Evolutionary conservation across 139 green algal genomes (phyloP).

Genomic region (Zygnema cylindricum): DNA sequence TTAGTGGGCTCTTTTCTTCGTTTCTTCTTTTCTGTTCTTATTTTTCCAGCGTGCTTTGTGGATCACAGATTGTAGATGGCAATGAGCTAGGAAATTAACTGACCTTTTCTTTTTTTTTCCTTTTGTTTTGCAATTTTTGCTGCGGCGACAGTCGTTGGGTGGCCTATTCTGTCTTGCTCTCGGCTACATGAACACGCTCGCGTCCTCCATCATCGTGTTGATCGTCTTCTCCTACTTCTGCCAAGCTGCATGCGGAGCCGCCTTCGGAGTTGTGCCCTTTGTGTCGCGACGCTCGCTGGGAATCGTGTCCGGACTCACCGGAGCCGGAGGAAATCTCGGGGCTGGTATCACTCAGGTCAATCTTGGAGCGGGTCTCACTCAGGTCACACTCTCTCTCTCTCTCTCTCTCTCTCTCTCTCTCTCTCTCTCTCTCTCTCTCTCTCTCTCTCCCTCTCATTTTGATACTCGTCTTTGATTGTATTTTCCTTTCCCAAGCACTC

Average conservation of each 20-base stretch:
- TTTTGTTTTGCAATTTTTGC: slow-evolving; percentile 38
- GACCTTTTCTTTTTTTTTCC: background rate
- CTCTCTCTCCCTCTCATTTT: slow-evolving; percentile 11
- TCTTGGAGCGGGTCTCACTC: background rate
- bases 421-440: slow-evolving; percentile 15
- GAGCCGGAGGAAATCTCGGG: slow-evolving; percentile 90
- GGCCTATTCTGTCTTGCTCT: slow-evolving; percentile 84
- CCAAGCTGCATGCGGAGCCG: slow-evolving; percentile 63
- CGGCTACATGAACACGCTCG: slow-evolving; percentile 71
- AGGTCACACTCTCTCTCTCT: background rate
- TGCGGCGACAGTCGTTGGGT: slow-evolving; percentile 71
- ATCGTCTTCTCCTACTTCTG: slow-evolving; percentile 83
- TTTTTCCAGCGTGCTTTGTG: background rate
- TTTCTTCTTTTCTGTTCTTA: background rate
- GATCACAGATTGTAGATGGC: background rate
- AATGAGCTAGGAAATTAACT: no score
- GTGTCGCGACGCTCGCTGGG: slow-evolving; percentile 82
- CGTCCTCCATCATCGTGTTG: slow-evolving; percentile 80
- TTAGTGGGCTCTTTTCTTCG: no score
- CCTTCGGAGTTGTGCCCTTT: slow-evolving; percentile 90
- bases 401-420: background rate
- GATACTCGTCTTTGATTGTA: background rate
- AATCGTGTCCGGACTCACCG: slow-evolving; percentile 85
- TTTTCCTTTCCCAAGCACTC: background rate
- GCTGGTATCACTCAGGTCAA: slow-evolving; percentile 74